Conservation (phyloP, 495 filamentous ascomycete species). For the Trichocladium antarcticum region DNA sequence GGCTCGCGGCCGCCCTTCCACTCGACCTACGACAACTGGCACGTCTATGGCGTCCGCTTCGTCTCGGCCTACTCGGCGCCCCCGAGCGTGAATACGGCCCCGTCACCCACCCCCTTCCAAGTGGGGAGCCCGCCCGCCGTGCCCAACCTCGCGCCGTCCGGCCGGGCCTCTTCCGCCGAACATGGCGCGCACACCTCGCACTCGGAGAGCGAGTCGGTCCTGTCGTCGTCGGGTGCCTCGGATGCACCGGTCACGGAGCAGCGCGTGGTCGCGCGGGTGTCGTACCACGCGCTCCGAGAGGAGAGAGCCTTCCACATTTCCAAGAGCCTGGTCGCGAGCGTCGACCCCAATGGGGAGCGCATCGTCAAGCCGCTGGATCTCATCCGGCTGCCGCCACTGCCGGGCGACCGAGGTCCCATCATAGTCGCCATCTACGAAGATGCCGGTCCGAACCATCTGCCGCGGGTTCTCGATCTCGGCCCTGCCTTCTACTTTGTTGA, state of each 20-base stretch:
- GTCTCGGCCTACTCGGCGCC: conserved; percentile 33
- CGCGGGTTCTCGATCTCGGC: conserved; percentile 60
- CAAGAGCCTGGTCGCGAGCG: conserved; percentile 54
- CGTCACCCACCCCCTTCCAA: conserved; percentile 15
- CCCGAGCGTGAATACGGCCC: conserved; percentile 17
- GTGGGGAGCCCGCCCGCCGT: conserved; percentile 23
- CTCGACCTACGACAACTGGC: conserved; percentile 73
- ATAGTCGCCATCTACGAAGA: conserved; percentile 67
- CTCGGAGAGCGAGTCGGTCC: conserved; percentile 28
- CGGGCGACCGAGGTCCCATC: conserved; percentile 52
- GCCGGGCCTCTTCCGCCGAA: conserved; percentile 28
- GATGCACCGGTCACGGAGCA: conserved; percentile 33
- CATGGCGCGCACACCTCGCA: conserved; percentile 22
- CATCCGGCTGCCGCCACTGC: conserved; percentile 49
- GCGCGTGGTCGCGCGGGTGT: conserved; percentile 63
- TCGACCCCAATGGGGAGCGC: conserved; percentile 62
- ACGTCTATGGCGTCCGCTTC: conserved; percentile 39
- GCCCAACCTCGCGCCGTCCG: conserved; percentile 17
- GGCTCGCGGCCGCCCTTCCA: conserved; percentile 58
- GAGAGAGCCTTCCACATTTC: conserved; percentile 77
- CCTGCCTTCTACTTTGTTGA: conserved; percentile 56
- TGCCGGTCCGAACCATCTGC: conserved; percentile 63
- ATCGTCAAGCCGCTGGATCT: conserved; percentile 67
- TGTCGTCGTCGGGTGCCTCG: conserved; percentile 15
- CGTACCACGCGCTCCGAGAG: conserved; percentile 64